Base-by-base conservation (phyloP, 202 grass and related monocot genomes). In the Bolboschoenoplectus hybrid region DNA sequence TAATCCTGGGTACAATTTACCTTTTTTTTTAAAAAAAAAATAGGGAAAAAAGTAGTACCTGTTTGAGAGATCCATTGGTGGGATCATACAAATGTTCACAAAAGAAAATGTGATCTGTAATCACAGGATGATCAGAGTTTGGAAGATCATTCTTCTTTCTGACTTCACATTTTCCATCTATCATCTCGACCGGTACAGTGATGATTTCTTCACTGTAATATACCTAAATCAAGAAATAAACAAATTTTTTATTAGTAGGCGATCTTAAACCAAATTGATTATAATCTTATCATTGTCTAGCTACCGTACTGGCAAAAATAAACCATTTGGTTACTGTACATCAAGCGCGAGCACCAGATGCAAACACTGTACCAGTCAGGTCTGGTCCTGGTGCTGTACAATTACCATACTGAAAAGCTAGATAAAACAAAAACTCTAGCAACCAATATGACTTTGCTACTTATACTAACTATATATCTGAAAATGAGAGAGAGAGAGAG, bases 121-220 rank as follows among this genome's bases (percentile, higher is more conserved):
- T 85, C 58, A 92, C 90, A 84, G 91, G 93, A 87, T 93, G 68
- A 49, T 88, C 81, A 74, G 91, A 89, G 85, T 88, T 94, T 86
- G 85, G 81, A 32, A 99, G 70, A 82, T 97, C 93, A 5, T 55
- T 89, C 85, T 88, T 99, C 87, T 93, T 99, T 85, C 85, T 85
- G 76, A 99, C 88, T 89, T 99, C 88, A 60, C 97, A 99, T 89
- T 99, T 99, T 43, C 97, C 97, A 68, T 99, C 90, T 83, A 97
- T 88, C 89, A 89, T 92, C 74, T 96, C 89, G 14, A 94, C 75
- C 47, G 93, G 92, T 82, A 99, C 89, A 82, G 76, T 92, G 63
- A 91, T 49, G 82, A 94, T 86, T 81, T 96, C 87, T 86, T 99
- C 93, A 88, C 97, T 99, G 85, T 96, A 99, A 87, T 97, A 99